These are phyloP conservation scores for Hymenoscyphus infarciens DNA, from an alignment of 2,329 filamentous ascomycete species.

Conservation along the genomic window DNA sequence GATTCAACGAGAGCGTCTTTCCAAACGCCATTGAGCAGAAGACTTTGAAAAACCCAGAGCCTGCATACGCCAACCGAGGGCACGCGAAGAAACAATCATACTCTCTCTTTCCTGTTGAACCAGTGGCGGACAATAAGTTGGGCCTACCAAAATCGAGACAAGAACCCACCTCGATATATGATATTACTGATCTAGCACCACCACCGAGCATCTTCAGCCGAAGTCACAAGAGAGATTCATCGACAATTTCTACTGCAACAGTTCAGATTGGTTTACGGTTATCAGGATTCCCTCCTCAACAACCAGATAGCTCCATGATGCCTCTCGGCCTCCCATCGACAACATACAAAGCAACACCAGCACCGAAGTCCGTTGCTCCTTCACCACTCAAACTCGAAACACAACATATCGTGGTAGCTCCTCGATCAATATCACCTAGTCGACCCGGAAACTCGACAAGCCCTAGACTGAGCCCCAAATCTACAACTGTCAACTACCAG, in stretches of 20 bases:
- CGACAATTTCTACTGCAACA: conserved; percentile 61
- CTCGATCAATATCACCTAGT: conserved; percentile 5
- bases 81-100: conserved; percentile 31
- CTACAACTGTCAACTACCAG: conserved; percentile 4
- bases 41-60: neutral
- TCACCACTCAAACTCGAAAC: conserved; percentile 15
- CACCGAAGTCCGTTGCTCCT: conserved; percentile 27
- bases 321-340: conserved; percentile 33
- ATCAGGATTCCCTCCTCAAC: conserved; percentile 44
- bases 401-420: conserved; percentile 3
- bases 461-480: conserved; percentile 6
- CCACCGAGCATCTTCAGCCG: conserved; percentile 22
- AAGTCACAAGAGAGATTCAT: conserved; percentile 51
- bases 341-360: conserved; percentile 37
- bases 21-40: conserved; percentile 2
- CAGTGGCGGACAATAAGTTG: conserved; percentile 10
- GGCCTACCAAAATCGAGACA: conserved; percentile 10
- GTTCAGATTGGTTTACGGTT: conserved; percentile 69
- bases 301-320: conserved; percentile 14
- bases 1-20: conserved; percentile 16
- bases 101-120: conserved; percentile 30
- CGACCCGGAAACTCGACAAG: neutral
- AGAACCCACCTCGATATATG: conserved; percentile 30
- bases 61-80: conserved; percentile 8
- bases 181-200: conserved; percentile 31